These are phyloP conservation scores for Aspergillus affinis DNA, from an alignment of 495 filamentous ascomycete species.

Conservation along the genomic window DNA sequence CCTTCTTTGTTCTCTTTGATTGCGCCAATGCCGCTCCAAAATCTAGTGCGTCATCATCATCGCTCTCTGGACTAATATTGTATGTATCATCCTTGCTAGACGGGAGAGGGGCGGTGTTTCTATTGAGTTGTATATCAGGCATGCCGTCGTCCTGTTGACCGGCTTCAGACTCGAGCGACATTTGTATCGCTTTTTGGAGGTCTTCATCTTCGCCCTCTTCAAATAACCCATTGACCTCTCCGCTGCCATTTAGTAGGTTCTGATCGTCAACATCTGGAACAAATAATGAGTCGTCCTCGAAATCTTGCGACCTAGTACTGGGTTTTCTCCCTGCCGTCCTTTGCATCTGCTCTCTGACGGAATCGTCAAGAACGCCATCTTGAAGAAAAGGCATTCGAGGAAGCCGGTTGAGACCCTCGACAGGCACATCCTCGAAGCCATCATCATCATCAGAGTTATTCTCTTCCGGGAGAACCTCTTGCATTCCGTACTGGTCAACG, in stretches of 20 bases:
- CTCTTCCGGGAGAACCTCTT: slow-evolving; percentile 49
- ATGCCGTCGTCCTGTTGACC: slow-evolving; percentile 33
- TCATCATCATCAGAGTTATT: slow-evolving; percentile 59
- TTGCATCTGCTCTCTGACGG: slow-evolving; percentile 38
- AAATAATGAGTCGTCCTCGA: slow-evolving; percentile 64
- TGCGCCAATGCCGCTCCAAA: slow-evolving; percentile 44
- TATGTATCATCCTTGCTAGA: slow-evolving; percentile 13
- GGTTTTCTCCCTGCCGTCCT: slow-evolving; percentile 30
- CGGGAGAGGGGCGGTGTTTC: slow-evolving; percentile 16
- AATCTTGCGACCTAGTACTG: slow-evolving; percentile 19
- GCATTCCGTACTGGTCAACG: slow-evolving; percentile 67
- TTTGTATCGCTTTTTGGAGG: slow-evolving; percentile 74
- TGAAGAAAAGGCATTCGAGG: slow-evolving; percentile 59
- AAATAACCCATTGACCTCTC: slow-evolving; percentile 42
- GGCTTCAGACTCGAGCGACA: slow-evolving; percentile 59
- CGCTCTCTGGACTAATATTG: slow-evolving; percentile 32
- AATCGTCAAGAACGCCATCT: slow-evolving; percentile 40
- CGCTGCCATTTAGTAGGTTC: slow-evolving; percentile 24
- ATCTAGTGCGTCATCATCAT: slow-evolving; percentile 43
- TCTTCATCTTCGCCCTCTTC: slow-evolving; percentile 69
- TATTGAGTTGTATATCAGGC: slow-evolving; percentile 36
- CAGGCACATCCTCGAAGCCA: slow-evolving; percentile 92
- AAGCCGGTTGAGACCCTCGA: slow-evolving; percentile 87
- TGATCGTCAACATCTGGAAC: slow-evolving; percentile 50
- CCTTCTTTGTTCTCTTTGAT: slow-evolving; percentile 36